phyloP scores from a whole-genome alignment of 2,329 filamentous ascomycete genomes.

The Sporothrix luriei region DNA sequence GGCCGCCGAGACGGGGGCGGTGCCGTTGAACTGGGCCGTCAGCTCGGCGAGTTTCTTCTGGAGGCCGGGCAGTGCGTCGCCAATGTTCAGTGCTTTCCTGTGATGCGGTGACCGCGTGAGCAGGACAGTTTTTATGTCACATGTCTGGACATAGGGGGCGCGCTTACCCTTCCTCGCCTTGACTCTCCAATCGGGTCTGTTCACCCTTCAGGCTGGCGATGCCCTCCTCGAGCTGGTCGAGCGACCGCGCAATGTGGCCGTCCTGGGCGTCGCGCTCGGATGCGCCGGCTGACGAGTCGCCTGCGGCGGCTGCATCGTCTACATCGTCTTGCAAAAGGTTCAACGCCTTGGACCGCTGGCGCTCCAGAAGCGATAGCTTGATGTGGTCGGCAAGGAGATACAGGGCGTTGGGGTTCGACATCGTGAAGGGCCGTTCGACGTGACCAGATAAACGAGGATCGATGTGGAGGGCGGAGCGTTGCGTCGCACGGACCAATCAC shows the following conservation, averaged over 20 bases:
- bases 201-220: constrained; percentile 70
- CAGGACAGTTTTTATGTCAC: too few relatives aligned
- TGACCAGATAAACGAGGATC: constrained; percentile 5
- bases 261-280: constrained; percentile 69
- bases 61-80: constrained; percentile 68
- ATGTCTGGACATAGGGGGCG: background rate
- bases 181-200: constrained; percentile 63
- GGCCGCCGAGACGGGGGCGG: constrained; percentile 43
- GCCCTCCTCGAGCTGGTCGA: constrained; percentile 83
- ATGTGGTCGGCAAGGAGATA: constrained; percentile 94
- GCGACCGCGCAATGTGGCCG: constrained; percentile 81
- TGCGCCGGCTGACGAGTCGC: background rate
- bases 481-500: background rate
- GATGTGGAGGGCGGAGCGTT: background rate
- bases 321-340: constrained; percentile 63
- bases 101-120: background rate
- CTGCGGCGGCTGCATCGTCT: constrained; percentile 42
- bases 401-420: constrained; percentile 72
- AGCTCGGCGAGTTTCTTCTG: constrained; percentile 76
- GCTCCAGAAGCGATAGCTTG: constrained; percentile 91
- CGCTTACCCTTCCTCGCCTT: constrained; percentile 63
- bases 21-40: constrained; percentile 76
- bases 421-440: constrained; percentile 37
- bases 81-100: constrained; percentile 54
- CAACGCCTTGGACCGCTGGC: constrained; percentile 80